Evolutionary conservation across 257 asterid species (phyloP).

Genomic region (Jaltomata sinuosa): DNA sequence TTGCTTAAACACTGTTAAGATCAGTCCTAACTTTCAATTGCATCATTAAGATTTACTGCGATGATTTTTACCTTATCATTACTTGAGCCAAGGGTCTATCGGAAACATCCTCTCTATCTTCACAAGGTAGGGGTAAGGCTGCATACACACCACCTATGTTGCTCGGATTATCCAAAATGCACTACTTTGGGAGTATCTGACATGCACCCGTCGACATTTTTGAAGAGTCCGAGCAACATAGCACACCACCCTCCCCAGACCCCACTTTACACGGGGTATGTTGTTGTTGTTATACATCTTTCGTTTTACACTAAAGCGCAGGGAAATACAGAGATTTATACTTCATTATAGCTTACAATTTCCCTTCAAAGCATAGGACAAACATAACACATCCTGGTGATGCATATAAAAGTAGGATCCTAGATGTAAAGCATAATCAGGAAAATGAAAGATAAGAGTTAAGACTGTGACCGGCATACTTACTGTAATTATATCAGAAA

Average conservation of each 20-base stretch:
- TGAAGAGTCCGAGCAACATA: no score
- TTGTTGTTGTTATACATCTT: not conserved
- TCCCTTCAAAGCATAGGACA: not conserved
- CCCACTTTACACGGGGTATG: not conserved
- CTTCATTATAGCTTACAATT: not conserved
- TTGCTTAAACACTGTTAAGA: not conserved
- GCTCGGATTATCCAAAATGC: no score
- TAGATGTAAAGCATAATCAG: not conserved
- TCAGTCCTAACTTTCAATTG: not conserved
- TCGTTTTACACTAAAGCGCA: not conserved
- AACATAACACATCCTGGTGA: not conserved
- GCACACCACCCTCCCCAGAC: not conserved
- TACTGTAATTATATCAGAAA: constrained; percentile 94
- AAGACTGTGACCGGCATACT: not conserved
- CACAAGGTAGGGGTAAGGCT: not conserved
- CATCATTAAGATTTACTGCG: not conserved
- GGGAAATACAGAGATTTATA: not conserved
- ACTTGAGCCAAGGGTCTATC: not conserved
- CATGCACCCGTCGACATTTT: no score
- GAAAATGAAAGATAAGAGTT: not conserved
- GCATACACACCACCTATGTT: not conserved
- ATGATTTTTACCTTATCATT: not conserved
- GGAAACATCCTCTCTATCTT: not conserved
- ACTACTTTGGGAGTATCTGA: no score
- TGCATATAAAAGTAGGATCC: not conserved